Evolutionary conservation across 1,284 basidiomycete genomes (phyloP), one percentile per base, ranked within the genome.

Genomic region (Ganoderma boninense): DNA sequence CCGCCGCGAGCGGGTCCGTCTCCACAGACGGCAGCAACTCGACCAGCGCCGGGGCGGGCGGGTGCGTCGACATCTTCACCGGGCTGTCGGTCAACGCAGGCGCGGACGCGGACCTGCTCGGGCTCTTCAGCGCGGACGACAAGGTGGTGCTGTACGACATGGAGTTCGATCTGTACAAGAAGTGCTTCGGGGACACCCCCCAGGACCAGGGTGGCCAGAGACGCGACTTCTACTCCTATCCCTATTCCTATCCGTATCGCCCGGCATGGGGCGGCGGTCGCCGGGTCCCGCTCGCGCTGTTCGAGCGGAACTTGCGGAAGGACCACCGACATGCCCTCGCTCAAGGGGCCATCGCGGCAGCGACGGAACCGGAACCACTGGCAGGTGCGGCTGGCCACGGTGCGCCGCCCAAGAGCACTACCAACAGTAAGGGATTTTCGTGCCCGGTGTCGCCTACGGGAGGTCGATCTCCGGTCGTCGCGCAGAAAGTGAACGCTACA

Each of bases 1-100:
- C 69, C 8, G 71, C 73, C 2, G 73, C 73, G 18, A 49, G 67
- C 20, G 75, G 57, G 7, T 56, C 64, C 26, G 65, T 74, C 60
- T 73, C 75, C 32, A 54, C 66, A 4, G 16, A 38, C 56, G 20
- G 40, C 32, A 54, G 16, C 52, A 43, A 60, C 38, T 20, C 46
- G 2, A 61, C 46, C 4, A 49, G 40, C 18, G 10, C 67, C 46
- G 75, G 75, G 13, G 29, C 73, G 43, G 56, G 43, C 40, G 65
- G 65, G 10, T 64, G 59, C 43, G 42, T 64, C 4, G 38, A 67
- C 42, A 23, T 64, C 61, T 26, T 42, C 8, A 56, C 59, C 38
- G 64, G 59, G 35, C 35, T 69, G 23, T 32, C 26, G 2, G 35
- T 65, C 13, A 32, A 62, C 57, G 56, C 26, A 1, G 59, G 46